Evolutionary conservation across 2,329 filamentous ascomycete genomes (phyloP), one percentile per base, ranked within the genome.

Genomic region (Lachnellula hyalina): DNA sequence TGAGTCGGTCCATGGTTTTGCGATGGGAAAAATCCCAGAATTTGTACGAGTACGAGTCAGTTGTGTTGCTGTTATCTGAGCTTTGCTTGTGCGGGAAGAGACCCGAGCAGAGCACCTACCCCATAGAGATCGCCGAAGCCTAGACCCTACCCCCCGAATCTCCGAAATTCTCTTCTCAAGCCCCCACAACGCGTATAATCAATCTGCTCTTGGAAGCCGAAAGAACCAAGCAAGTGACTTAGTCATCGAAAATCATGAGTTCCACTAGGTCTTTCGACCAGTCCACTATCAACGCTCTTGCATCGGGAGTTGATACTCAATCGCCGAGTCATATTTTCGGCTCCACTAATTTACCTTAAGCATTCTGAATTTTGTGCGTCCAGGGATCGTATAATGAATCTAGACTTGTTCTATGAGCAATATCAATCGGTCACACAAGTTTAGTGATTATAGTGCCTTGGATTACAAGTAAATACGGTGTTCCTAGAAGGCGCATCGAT

Each of bases 81-180:
- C 8, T 28, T 28, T 28, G 8, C 28, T 28, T 9, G 28, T 28
- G 28, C 28, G 28, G 45, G 25, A 47, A 32, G 45, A 17, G 19
- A 35, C 38, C 36, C 34, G 49, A 40, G 36, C 15, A 40, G 36
- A 40, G 36, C 17, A 15, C 36, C 36, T 40, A 40, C 36, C 36
- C 36, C 36, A 40, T 40, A 40, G 42, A 41, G 54, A 53, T 56
- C 54, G 25, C 28, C 51, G 28, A 40, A 25, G 34, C 42, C 51
- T 38, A 41, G 51, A 52, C 36, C 21, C 45, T 35, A 34, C 23
- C 34, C 51, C 44, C 45, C 51, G 28, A 32, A 11, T 11, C 28
- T 12, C 28, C 28, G 17, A 35, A 42, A 32, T 53, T 53, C 25
- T 47, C 49, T 51, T 40, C 49, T 17, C 4, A 25, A n/a, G 23